Evolutionary conservation across 495 filamentous ascomycete genomes (phyloP), one percentile per base, ranked within the genome.

Genomic region (Podospora bellae-mahoneyi): DNA sequence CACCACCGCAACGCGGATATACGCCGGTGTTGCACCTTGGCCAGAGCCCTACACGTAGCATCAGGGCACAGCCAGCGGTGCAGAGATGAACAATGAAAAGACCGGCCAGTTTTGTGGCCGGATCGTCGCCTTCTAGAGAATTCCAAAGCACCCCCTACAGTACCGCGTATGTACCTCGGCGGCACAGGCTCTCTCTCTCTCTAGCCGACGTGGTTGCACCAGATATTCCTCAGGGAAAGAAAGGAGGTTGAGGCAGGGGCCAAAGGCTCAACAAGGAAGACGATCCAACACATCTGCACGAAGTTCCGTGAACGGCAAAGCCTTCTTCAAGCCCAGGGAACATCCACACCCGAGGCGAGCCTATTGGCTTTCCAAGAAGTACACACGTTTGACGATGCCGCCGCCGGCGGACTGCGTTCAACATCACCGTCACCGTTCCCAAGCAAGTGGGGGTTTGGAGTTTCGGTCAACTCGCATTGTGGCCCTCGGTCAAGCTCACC

Each of bases 261-360:
- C 56, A 32, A 59, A 68, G 66, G 66, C 60, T 68, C 60, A 63
- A 23, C 55, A 58, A 26, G 55, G 55, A 58, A 58, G 55, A 58
- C n/a, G 55, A 58, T 58, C 55, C 55, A 58, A 58, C 13, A 18
- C 4, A 62, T 60, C 57, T 69, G 68, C 68, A 69, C 7, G 59
- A 65, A 20, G 16, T 63, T 66, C 68, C 64, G 7, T n/a, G 60
- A 66, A 66, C 5, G 68, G 66, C 30, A 65, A 66, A 59, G 39
- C 19, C 23, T 64, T 32, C 30, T 32, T n/a, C 23, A 66, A 66
- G 59, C 27, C 60, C 16, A 30, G 30, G 48, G 61, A 48, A 19
- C 28, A 27, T 28, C 16, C 16, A 20, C 55, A 32, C 30, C 53
- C 48, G 57, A 58, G 57, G 56, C 70, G 54, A 66, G 68, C 69